Evolutionary conservation across 139 green algal species (phyloP), one percentile per base, ranked within the genome.

Genomic region (Auxenochlorella protothecoides): DNA sequence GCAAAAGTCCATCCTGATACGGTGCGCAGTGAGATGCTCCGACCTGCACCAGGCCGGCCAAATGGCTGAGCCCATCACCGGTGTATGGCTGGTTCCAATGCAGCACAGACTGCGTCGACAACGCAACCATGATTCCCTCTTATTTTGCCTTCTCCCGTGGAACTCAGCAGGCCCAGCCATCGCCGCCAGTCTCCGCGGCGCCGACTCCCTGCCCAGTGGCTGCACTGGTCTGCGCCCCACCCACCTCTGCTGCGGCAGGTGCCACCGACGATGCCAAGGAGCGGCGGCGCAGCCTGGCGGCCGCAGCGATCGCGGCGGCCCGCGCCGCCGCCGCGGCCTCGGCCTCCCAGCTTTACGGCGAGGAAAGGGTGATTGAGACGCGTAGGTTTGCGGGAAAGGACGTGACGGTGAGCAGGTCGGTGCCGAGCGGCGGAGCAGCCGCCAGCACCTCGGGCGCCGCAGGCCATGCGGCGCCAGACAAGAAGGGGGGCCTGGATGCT

Each of bases 321-420:
- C 77, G 74, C 53, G 65, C 59, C 13, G 75, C 71, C 0, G 51
- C 76, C 7, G 79, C 80, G 3, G 61, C n/a, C 4, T 68, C 78
- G 8, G 69, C 73, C 3, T 60, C 73, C 2, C 10, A 60, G 10
- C 64, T 69, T 27, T n/a, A 66, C 13, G 80, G 80, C 55, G 74
- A 63, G 53, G 63, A 81, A 7, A 72, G 56, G 6, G 73, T 87
- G 3, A 72, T 68, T 6, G 83, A 87, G 69, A 83, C 77, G 53
- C 68, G 88, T 3, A 75, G 85, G 6, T 96, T 96, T 85, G 90
- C 90, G 5, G 90, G 90, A 6, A 89, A 93, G 68, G 82, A 91
- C 60, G 84, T 96, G 14, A 74, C 88, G 70, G 86, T 92, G 27
- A 44, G 62, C 8, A 65, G 83, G 44, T 65, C 84, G 53, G 80